Conservation (phyloP, 768 basidiomycete species). For the Mycena olivaceomarginata region DNA sequence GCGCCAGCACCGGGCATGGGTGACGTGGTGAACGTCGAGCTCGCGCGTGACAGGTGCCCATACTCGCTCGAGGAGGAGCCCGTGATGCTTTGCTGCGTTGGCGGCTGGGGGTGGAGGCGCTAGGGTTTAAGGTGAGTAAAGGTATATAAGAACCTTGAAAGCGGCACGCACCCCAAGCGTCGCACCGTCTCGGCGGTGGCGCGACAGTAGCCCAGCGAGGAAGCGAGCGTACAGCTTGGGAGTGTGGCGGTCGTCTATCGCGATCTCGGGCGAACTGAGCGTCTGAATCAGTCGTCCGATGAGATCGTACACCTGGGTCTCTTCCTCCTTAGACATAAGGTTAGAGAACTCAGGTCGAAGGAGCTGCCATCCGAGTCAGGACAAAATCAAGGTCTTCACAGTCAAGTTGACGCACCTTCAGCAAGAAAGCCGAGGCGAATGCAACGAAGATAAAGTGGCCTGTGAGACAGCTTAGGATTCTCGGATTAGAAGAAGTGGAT, state of each 20-base stretch:
- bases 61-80: constrained; percentile 40
- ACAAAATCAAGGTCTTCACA: background rate
- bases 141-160: background rate
- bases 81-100: constrained; percentile 57
- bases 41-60: constrained; percentile 38
- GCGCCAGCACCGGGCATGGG: constrained; percentile 44
- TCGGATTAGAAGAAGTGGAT: background rate
- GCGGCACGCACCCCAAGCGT: constrained; percentile 64
- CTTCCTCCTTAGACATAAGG: constrained; percentile 76
- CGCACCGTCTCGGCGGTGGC: constrained; percentile 82
- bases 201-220: constrained; percentile 81
- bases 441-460: constrained; percentile 88
- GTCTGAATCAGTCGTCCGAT: constrained; percentile 85
- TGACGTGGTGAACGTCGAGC: constrained; percentile 54
- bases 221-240: constrained; percentile 89
- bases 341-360: constrained; percentile 85
- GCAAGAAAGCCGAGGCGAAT: constrained; percentile 89
- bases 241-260: constrained; percentile 89
- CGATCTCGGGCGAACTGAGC: constrained; percentile 81
- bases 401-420: constrained; percentile 72
- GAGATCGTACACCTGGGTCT: constrained; percentile 82
- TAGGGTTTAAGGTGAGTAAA: background rate
- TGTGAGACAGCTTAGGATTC: constrained; percentile 44
- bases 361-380: constrained; percentile 62
- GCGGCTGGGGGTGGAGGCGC: constrained; percentile 69